Base-by-base conservation (phyloP, 176 grass and related monocot species). In the Otatea glauca region DNA sequence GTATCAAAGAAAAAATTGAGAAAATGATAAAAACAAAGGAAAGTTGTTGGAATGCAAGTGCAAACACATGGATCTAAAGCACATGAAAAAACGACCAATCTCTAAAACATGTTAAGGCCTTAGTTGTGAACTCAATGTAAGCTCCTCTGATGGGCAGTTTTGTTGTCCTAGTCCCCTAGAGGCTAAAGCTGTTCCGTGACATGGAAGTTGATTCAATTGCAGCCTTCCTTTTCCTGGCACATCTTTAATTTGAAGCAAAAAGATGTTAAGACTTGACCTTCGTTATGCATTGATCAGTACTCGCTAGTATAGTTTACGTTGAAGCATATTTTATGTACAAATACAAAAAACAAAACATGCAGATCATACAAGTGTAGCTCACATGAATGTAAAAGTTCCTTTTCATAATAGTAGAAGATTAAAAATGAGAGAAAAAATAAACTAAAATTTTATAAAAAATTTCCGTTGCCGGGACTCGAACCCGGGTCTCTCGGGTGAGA, bases 401-500 rank as follows among this genome's bases (percentile, higher is more conserved):
- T 41, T 9, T 6, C 24, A 67, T 9, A 44, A 8, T 44, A 35
- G 2, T 0, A 68, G 15, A 66, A 1, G 20, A 58, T 8, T 58
- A 20, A 18, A 54, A 20, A 20, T 7, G 5, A 54, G 1, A 20
- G 0, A 18, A 53, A 53, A 53, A 51, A 14, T 49, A 44, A 44
- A 41, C 39, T 43, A 47, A 47, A 50, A 15, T 5, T 1, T 50
- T 29, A 0, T 0, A 7, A 68, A 82, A 75, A 21, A 6, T 12
- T 90, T 97, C 85, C 89, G 85, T 89, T 90, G 89, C 85, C 85
- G 76, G 92, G 85, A 94, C 86, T 97, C 37, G 72, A 83, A 94
- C 88, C 83, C 81, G 80, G 87, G 91, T 93, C 91, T 92, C 83
- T 97, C 84, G 81, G 85, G 87, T 95, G 91, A 95, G 95, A 95